These are phyloP conservation scores for Fusarium annulatum DNA, from an alignment of 2,329 filamentous ascomycete genomes.

Conservation along the genomic window DNA sequence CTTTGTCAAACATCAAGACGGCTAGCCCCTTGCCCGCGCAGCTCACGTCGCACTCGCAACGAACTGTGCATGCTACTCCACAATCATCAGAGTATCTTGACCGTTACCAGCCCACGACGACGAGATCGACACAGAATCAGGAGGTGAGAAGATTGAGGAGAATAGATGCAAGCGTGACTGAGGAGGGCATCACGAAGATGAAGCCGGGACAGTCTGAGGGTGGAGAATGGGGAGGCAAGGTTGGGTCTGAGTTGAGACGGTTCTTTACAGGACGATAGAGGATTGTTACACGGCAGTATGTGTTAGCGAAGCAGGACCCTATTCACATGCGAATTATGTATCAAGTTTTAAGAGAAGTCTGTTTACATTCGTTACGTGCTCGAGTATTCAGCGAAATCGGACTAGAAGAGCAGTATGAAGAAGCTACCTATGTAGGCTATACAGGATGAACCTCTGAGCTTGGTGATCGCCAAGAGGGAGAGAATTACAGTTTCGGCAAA, in stretches of 20 bases:
- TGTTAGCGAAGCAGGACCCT: neutral
- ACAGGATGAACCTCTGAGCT: neutral
- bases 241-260: constrained; percentile 42
- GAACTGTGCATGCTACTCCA: constrained; percentile 17
- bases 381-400: neutral
- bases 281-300: neutral
- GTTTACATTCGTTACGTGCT: neutral
- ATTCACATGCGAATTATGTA: neutral
- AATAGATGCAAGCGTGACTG: constrained; percentile 15
- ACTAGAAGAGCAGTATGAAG: neutral
- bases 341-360: neutral
- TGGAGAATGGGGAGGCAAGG: constrained; percentile 28
- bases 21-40: constrained; percentile 31
- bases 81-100: constrained; percentile 52
- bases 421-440: neutral
- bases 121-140: neutral
- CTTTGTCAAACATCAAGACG: constrained; percentile 23
- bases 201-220: constrained; percentile 3
- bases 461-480: neutral
- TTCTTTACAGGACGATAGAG: constrained; percentile 39
- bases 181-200: constrained; percentile 8
- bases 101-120: constrained; percentile 43
- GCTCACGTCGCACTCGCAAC: constrained; percentile 30
- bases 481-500: neutral
- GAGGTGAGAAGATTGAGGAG: constrained; percentile 23